Conservation (phyloP, 2,329 filamentous ascomycete species). For the Emergomyces orientalis region DNA sequence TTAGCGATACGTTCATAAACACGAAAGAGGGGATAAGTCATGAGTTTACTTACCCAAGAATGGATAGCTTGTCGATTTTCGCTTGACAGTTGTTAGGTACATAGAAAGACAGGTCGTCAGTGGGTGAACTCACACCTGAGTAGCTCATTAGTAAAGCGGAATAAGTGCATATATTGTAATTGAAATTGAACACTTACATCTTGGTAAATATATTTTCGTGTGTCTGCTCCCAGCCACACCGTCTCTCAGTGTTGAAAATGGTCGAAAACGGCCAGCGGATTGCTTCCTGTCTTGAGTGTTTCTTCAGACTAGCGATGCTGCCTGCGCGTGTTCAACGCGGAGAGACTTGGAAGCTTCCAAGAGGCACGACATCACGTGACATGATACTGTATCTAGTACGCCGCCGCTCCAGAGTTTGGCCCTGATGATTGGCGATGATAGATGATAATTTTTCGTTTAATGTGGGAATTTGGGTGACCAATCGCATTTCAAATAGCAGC, state of each 20-base stretch:
- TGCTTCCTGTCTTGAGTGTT: neutral
- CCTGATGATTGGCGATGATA: no score
- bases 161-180: neutral
- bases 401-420: no score
- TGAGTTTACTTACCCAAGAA: constrained; percentile 53
- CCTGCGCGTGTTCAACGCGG: constrained; percentile 6
- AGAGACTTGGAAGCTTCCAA: no score
- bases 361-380: constrained; percentile 6
- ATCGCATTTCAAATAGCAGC: no score
- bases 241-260: neutral
- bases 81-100: constrained; percentile 41
- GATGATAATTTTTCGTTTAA: no score
- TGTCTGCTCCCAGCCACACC: neutral
- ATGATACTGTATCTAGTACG: no score
- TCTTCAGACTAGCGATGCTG: neutral
- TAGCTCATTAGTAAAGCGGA: constrained; percentile 2
- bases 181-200: constrained; percentile 11
- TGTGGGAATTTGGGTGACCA: no score
- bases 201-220: neutral
- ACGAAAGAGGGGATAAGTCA: neutral
- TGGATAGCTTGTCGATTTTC: constrained; percentile 80
- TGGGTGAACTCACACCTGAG: constrained; percentile 14
- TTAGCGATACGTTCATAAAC: neutral
- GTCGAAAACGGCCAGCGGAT: neutral
- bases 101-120: neutral